Evolutionary conservation across 257 asterid genomes (phyloP), one percentile per base, ranked within the genome.

Genomic region (Plantago elongata): DNA sequence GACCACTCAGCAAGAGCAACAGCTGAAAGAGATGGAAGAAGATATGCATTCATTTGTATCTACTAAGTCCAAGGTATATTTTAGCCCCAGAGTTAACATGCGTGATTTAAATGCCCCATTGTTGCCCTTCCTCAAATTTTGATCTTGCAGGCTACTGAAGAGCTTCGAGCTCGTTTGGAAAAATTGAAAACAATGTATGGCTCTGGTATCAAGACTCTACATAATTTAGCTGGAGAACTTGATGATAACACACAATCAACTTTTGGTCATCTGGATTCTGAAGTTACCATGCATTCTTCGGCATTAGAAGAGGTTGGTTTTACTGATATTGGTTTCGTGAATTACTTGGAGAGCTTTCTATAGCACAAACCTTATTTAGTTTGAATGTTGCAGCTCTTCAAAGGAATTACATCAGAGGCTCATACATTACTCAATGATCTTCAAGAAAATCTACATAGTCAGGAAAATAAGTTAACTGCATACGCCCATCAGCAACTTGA

Each of bases 41-140:
- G 97, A 93, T 75, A 89, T 93, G 99, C 89, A 83, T 69, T 81
- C 87, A 61, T 93, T 93, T 69, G 95, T 93, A 71, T 76, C 95
- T 69, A 83, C 88, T 46, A 93, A 93, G 86, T 80, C 78, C 37
- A 79, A 87, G 95, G 99, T 92, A 83, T 47, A 34, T 8, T 56
- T 40, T 45, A n/a, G 58, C 56, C 16, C 16, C 12, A 47, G 17
- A 11, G 59, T 54, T 44, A 62, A 64, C 27, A 51, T 67, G 64
- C 64, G 46, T 4, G 40, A 7, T 34, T 34, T 3, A 1, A 7
- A 34, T 5, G 2, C 34, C 10, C 34, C 7, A 11, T 27, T 54
- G 27, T 11, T 54, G 16, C 7, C 1, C 12, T 51, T 60, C 61
- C 59, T 69, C 63, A 38, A 27, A 42, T 42, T n/a, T 56, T 65